A percentile compares a stretch with the other conserved stretches of the same genome.
These are phyloP conservation scores for Russula foetens DNA, from an alignment of 768 basidiomycete genomes.

Conservation along the genomic window DNA sequence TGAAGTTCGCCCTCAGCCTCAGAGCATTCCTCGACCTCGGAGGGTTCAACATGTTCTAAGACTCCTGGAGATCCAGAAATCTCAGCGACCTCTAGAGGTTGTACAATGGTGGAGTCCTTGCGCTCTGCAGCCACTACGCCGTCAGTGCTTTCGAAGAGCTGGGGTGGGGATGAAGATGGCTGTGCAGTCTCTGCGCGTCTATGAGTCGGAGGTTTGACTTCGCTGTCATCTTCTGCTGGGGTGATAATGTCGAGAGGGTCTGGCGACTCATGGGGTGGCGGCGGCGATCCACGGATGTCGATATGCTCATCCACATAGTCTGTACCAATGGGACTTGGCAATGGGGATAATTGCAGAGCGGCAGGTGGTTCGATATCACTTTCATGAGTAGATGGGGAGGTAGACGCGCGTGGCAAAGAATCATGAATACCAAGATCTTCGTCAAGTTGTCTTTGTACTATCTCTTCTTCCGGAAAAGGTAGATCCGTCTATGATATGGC, in stretches of 20 bases:
- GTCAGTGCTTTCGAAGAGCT: background rate
- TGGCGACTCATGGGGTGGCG: background rate
- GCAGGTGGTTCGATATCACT: background rate
- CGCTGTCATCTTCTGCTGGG: slow-evolving; percentile 1
- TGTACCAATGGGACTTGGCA: slow-evolving; percentile 1
- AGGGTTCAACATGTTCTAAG: background rate
- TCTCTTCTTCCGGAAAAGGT: slow-evolving; percentile 7
- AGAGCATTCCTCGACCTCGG: background rate
- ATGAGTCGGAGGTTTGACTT: background rate
- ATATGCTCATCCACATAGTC: slow-evolving; percentile 3
- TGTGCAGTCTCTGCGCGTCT: background rate
- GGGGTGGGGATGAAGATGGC: background rate
- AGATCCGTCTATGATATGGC: background rate
- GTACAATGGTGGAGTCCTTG: background rate
- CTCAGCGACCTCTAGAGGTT: background rate
- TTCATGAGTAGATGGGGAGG: background rate
- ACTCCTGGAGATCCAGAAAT: background rate
- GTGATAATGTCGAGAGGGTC: slow-evolving; percentile 14
- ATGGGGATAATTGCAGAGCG: slow-evolving; percentile 1
- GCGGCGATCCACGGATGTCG: background rate
- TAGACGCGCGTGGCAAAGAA: background rate
- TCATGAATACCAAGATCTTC: slow-evolving; percentile 3
- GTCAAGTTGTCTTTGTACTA: slow-evolving; percentile 5
- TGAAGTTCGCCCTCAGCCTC: background rate
- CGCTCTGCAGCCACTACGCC: background rate